A percentile compares a stretch with the other conserved stretches of the same genome.
These are phyloP conservation scores for Tetrapisispora arboricola DNA, from an alignment of 805 yeast species.

Conservation along the genomic window DNA sequence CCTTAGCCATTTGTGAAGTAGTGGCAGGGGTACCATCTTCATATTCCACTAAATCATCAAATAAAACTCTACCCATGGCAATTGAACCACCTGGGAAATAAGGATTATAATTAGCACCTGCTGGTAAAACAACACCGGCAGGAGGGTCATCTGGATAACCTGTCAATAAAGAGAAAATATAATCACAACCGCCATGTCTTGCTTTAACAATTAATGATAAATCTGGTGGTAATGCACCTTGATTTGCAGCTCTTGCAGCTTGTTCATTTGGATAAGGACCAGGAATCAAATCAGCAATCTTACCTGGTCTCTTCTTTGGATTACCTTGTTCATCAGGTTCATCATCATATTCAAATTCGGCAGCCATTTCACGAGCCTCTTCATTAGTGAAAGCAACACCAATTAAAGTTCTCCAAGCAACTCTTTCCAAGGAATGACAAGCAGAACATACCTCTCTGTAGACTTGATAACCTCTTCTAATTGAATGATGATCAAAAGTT, in stretches of 20 bases:
- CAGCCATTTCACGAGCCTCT: slow-evolving; percentile 90
- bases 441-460: slow-evolving; percentile 99
- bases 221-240: slow-evolving; percentile 98
- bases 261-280: slow-evolving; percentile 96
- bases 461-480: slow-evolving; percentile 98
- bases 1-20: slow-evolving; percentile 98
- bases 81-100: slow-evolving; percentile 99
- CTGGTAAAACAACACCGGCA: slow-evolving; percentile 88
- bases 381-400: slow-evolving; percentile 89
- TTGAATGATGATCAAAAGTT: slow-evolving; percentile 87
- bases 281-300: slow-evolving; percentile 89
- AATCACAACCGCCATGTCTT: slow-evolving; percentile 96
- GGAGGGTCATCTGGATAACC: slow-evolving; percentile 99
- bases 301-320: slow-evolving; percentile 97
- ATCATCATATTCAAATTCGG: slow-evolving; percentile 94
- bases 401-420: slow-evolving; percentile 96
- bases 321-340: slow-evolving; percentile 98
- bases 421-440: slow-evolving; percentile 92
- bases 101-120: slow-evolving; percentile 96
- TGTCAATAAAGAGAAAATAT: slow-evolving; percentile 87
- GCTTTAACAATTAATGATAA: slow-evolving; percentile 95
- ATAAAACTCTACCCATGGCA: slow-evolving; percentile 98
- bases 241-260: slow-evolving; percentile 99
- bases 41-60: slow-evolving; percentile 94
- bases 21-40: slow-evolving; percentile 99